Evolutionary conservation across 805 yeast genomes (phyloP).

Genomic region (Yamadazyma olivae): DNA sequence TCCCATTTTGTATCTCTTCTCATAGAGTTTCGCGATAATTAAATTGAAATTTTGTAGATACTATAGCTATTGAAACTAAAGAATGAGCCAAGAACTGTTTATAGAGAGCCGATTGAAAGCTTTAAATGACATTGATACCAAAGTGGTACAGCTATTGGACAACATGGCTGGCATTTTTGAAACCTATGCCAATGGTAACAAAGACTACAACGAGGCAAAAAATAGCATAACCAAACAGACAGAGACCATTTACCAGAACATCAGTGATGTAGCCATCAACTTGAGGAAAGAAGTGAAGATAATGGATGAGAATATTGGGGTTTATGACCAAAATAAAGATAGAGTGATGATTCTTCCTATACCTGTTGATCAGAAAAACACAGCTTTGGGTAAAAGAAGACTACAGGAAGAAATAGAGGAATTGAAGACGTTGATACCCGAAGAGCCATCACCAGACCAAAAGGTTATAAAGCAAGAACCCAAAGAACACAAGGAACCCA

Average conservation of each 20-base stretch:
- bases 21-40: not conserved
- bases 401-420: constrained; percentile 44
- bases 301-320: constrained; percentile 58
- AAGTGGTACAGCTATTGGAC: constrained; percentile 49
- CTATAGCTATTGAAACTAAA: too few relatives aligned
- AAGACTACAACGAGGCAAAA: constrained; percentile 22
- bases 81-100: too few relatives aligned
- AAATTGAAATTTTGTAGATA: too few relatives aligned
- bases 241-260: constrained; percentile 46
- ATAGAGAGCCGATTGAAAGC: constrained; percentile 52
- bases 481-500: too few relatives aligned
- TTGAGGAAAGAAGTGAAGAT: constrained; percentile 65
- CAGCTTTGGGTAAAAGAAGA: constrained; percentile 60
- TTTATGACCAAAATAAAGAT: constrained; percentile 41
- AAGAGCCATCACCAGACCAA: constrained; percentile 10
- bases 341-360: constrained; percentile 60
- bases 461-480: constrained; percentile 1
- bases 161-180: constrained; percentile 46
- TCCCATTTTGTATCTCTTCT: too few relatives aligned
- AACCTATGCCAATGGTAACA: constrained; percentile 31
- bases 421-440: constrained; percentile 13
- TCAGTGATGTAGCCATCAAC: constrained; percentile 57
- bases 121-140: constrained; percentile 49
- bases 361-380: constrained; percentile 66
- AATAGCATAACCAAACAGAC: constrained; percentile 43